Evolutionary conservation across 2,329 filamentous ascomycete species (phyloP).

Genomic region (Pseudocercospora vitis): DNA sequence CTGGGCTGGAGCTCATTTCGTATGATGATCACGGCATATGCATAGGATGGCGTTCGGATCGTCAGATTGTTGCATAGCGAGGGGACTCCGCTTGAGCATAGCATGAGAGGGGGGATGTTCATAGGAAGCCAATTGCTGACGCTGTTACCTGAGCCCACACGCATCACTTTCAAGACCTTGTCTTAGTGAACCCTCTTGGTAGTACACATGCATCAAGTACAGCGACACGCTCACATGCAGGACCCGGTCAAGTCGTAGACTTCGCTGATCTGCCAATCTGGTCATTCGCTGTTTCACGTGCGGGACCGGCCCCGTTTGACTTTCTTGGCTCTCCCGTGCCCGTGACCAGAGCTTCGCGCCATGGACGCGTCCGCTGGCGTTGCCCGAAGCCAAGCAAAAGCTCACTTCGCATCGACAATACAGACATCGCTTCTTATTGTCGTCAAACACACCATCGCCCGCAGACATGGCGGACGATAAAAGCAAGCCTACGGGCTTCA

Average conservation of each 20-base stretch:
- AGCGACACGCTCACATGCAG: no score
- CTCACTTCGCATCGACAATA: constrained; percentile 13
- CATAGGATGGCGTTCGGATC: constrained; percentile 1
- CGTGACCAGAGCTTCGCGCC: background rate
- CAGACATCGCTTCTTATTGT: constrained; percentile 8
- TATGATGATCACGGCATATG: constrained; percentile 4
- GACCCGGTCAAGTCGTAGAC: no score
- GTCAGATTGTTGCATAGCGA: background rate
- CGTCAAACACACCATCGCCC: constrained; percentile 8
- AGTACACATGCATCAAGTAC: no score
- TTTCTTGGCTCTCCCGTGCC: background rate
- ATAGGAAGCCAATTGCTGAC: background rate
- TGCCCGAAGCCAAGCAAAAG: constrained; percentile 4
- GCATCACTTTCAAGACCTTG: no score
- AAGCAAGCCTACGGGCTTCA: constrained; percentile 19
- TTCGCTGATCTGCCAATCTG: no score
- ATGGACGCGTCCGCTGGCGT: background rate
- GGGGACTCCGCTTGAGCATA: background rate
- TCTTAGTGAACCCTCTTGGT: no score
- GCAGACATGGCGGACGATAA: constrained; percentile 26
- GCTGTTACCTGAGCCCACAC: background rate
- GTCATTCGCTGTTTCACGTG: no score
- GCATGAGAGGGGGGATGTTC: background rate
- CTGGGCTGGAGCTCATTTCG: background rate
- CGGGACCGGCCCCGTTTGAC: background rate